These are phyloP conservation scores for Cytospora piceae DNA, from an alignment of 2,329 filamentous ascomycete species.

Conservation along the genomic window DNA sequence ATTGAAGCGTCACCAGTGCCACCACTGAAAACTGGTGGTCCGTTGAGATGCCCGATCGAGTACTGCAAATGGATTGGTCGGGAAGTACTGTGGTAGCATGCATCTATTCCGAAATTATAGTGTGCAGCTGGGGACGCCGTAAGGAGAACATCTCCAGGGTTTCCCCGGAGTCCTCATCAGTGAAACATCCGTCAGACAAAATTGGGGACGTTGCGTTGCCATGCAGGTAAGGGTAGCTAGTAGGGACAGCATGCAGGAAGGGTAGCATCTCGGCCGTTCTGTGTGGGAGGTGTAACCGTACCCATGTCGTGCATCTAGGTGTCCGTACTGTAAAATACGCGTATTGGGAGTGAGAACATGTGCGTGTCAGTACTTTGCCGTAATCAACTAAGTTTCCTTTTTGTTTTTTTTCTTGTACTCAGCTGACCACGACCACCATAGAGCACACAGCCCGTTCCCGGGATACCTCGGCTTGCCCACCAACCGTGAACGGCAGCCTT, in stretches of 20 bases:
- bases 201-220: background rate
- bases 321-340: constrained; percentile 18
- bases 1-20: constrained; percentile 34
- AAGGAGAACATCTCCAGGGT: constrained; percentile 15
- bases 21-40: constrained; percentile 35
- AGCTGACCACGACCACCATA: constrained; percentile 12
- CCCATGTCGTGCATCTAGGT: background rate
- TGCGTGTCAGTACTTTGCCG: constrained; percentile 13
- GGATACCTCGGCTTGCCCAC: background rate
- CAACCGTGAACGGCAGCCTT: constrained; percentile 1
- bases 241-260: background rate
- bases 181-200: background rate
- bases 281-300: constrained; percentile 17
- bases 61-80: constrained; percentile 4
- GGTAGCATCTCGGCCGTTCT: constrained; percentile 15
- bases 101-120: constrained; percentile 23
- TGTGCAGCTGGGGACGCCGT: constrained; percentile 27
- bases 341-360: background rate
- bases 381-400: background rate
- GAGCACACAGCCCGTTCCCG: constrained; percentile 13
- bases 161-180: constrained; percentile 1
- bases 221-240: background rate
- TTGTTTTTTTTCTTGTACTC: constrained; percentile 3
- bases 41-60: constrained; percentile 33
- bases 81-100: constrained; percentile 13